phyloP scores from a whole-genome alignment of 805 yeast genomes.

The Kluyveromyces siamensis region DNA sequence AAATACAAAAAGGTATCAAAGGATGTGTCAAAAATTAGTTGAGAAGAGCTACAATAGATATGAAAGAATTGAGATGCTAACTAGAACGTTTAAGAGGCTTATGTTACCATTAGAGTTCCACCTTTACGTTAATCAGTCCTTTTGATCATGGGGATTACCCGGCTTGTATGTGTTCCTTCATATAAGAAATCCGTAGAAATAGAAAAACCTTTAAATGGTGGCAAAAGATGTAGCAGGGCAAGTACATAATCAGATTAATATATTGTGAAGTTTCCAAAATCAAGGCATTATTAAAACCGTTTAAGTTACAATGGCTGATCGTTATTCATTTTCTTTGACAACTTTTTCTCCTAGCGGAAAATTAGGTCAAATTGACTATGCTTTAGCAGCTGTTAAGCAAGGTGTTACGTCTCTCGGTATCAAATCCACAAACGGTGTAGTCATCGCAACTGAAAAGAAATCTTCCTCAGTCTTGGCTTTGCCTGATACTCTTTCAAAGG shows the following conservation, averaged over 20 bases:
- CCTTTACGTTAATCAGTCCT: not conserved
- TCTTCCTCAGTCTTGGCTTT: slow-evolving; percentile 70
- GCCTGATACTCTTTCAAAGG: slow-evolving; percentile 65
- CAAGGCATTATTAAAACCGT: not conserved
- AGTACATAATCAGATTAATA: not conserved
- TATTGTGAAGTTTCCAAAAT: not conserved
- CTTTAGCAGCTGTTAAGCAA: slow-evolving; percentile 92
- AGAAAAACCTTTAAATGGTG: slow-evolving; percentile 6
- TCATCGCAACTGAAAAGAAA: slow-evolving; percentile 93
- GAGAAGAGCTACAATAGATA: no score
- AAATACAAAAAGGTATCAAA: not conserved
- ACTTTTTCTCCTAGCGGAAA: slow-evolving; percentile 98
- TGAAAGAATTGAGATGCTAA: no score
- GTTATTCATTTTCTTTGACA: slow-evolving; percentile 94
- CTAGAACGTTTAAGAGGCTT: no score
- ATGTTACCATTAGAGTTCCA: no score
- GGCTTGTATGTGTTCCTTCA: not conserved
- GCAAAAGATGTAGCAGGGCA: slow-evolving; percentile 4
- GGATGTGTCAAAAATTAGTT: no score
- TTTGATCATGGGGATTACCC: not conserved
- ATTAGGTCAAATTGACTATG: slow-evolving; percentile 95
- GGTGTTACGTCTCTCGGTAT: slow-evolving; percentile 97
- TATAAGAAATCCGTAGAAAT: not conserved
- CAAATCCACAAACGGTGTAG: slow-evolving; percentile 90
- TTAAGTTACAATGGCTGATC: slow-evolving; percentile 71